Percentiles rank a stretch among this genome's conserved stretches.
phyloP scores from a whole-genome alignment of 139 green algal genomes.

The Desmodesmus armatus region DNA sequence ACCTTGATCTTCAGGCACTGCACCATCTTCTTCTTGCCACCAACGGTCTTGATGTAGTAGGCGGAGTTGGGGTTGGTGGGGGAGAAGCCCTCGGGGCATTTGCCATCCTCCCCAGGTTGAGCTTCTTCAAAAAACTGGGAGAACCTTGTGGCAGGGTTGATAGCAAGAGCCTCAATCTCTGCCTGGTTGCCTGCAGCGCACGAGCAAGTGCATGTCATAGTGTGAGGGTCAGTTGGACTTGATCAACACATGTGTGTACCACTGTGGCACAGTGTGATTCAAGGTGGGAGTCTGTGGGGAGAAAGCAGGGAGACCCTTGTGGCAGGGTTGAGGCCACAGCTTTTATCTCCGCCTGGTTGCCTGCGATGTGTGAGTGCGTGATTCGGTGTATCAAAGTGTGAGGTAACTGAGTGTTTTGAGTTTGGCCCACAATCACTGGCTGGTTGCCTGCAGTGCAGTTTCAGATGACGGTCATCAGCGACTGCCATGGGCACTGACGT shows the following conservation, averaged over 20 bases:
- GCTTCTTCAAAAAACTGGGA: constrained; percentile 1
- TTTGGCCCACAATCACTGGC: too few relatives aligned
- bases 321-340: not conserved
- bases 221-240: not conserved
- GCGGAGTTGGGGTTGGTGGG: not conserved
- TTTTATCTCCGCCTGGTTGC: constrained; percentile 11
- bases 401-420: too few relatives aligned
- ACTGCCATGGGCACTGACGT: too few relatives aligned
- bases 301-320: not conserved
- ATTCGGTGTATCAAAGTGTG: not conserved
- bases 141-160: constrained; percentile 9
- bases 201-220: not conserved
- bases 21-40: not conserved
- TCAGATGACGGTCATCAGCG: too few relatives aligned
- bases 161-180: constrained; percentile 1
- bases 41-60: not conserved
- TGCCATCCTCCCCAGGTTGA: not conserved
- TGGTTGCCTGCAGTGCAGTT: too few relatives aligned
- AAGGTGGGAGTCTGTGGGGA: too few relatives aligned
- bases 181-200: constrained; percentile 20
- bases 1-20: constrained; percentile 19
- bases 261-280: too few relatives aligned
- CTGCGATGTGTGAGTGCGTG: too few relatives aligned
- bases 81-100: not conserved
- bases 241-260: too few relatives aligned